These are phyloP conservation scores for Saccharomyces jurei DNA, from an alignment of 805 yeast species.

Conservation along the genomic window DNA sequence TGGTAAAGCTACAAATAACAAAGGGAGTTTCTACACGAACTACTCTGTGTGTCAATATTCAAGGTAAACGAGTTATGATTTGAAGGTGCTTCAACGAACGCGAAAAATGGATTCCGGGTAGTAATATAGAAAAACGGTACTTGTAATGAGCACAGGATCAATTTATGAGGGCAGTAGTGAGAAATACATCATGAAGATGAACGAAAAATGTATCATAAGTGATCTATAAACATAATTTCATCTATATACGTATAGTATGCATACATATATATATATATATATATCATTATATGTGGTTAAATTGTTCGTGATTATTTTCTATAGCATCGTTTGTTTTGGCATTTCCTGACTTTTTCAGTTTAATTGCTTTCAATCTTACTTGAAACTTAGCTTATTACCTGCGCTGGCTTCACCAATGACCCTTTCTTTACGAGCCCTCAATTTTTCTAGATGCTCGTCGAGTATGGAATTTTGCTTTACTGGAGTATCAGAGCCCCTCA, in stretches of 20 bases:
- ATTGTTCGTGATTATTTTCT: neutral
- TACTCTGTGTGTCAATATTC: neutral
- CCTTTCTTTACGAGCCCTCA: slow-evolving; percentile 23
- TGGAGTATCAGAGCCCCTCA: slow-evolving; percentile 36
- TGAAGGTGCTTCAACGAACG: neutral
- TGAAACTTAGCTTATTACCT: slow-evolving; percentile 12
- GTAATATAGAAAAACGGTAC: neutral
- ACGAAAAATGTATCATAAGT: neutral
- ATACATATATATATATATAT: neutral
- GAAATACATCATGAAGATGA: neutral
- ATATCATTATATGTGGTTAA: neutral
- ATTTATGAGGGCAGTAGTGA: neutral
- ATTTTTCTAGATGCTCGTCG: slow-evolving; percentile 23
- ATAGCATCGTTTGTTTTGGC: neutral
- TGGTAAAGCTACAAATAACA: neutral
- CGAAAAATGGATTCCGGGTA: neutral
- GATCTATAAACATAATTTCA: neutral
- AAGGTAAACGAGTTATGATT: neutral
- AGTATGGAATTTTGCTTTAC: slow-evolving; percentile 16
- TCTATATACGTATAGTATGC: too few species aligned
- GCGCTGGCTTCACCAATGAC: slow-evolving; percentile 6
- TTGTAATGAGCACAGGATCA: neutral
- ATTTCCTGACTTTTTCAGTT: neutral
- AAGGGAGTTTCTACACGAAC: neutral
- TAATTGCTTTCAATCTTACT: neutral